Percentiles rank a stretch among this genome's conserved stretches.
Conservation (phyloP, 2,329 filamentous ascomycete genomes). For the Fusarium torulosum region DNA sequence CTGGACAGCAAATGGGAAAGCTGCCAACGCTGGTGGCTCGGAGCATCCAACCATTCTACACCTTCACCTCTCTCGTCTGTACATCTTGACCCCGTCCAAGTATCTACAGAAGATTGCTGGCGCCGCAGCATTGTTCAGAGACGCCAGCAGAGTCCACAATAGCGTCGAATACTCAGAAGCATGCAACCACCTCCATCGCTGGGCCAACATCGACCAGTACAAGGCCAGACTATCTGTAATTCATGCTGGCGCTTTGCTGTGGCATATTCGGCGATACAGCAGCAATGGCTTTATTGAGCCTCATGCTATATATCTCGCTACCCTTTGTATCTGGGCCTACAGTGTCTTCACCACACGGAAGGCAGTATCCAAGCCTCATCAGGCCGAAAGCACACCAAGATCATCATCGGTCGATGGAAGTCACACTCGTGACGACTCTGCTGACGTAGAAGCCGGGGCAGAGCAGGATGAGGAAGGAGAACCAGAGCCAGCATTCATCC, state of each 20-base stretch:
- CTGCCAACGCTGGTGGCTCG: slow-evolving; percentile 32
- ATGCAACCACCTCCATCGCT: slow-evolving; percentile 20
- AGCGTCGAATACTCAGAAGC: slow-evolving; percentile 19
- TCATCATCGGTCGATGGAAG: neutral
- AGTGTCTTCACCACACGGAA: slow-evolving; percentile 16
- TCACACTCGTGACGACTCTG: neutral
- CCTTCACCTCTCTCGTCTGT: slow-evolving; percentile 36
- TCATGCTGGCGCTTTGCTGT: slow-evolving; percentile 35
- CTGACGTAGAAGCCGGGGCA: neutral
- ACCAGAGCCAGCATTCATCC: slow-evolving; percentile 29
- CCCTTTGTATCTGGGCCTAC: slow-evolving; percentile 31
- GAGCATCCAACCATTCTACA: slow-evolving; percentile 41
- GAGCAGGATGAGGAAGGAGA: slow-evolving; percentile 7
- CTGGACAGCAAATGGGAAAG: slow-evolving; percentile 36
- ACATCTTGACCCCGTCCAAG: slow-evolving; percentile 29
- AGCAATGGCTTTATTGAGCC: slow-evolving; percentile 31
- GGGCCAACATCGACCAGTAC: slow-evolving; percentile 38
- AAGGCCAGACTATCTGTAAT: slow-evolving; percentile 37
- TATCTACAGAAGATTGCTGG: slow-evolving; percentile 29
- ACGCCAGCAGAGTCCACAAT: neutral
- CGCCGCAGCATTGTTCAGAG: neutral
- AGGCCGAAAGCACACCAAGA: neutral
- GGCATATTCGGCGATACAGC: slow-evolving; percentile 39
- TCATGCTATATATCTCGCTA: slow-evolving; percentile 34
- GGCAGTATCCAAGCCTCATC: neutral